Evolutionary conservation across 108 stramenopile genomes (phyloP).

Genomic region (Chaetoceros tenuissimus): DNA sequence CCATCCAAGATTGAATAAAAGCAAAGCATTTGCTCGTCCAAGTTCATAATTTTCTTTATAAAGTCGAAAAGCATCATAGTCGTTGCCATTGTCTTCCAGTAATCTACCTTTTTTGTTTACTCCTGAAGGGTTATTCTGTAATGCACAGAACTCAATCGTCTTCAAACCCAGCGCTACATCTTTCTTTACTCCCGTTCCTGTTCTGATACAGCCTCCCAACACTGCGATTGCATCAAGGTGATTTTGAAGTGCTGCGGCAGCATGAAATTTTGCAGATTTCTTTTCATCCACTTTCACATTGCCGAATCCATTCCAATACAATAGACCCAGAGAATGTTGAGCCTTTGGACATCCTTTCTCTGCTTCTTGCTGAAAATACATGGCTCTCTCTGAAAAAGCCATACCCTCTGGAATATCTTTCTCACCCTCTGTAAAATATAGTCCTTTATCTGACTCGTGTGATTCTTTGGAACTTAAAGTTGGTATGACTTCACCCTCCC

Average conservation of each 20-base stretch:
- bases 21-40: constrained; percentile 10
- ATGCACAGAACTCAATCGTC: constrained; percentile 8
- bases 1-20: constrained; percentile 21
- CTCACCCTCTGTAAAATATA: no score
- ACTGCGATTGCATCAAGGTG: constrained; percentile 19
- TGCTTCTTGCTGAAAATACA: constrained; percentile 8
- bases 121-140: constrained; percentile 10
- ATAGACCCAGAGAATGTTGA: constrained; percentile 18
- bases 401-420: no score
- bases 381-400: constrained; percentile 9
- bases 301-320: constrained; percentile 21
- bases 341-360: constrained; percentile 8
- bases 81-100: constrained; percentile 6
- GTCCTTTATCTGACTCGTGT: no score
- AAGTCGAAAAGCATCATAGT: constrained; percentile 6
- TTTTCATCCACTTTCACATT: neutral
- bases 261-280: constrained; percentile 16
- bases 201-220: constrained; percentile 18
- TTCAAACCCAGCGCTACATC: constrained; percentile 2
- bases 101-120: constrained; percentile 18
- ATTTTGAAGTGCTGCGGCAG: constrained; percentile 15
- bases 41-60: constrained; percentile 7
- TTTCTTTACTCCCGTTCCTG: constrained; percentile 18
- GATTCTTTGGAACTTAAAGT: no score
- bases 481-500: no score